These are phyloP conservation scores for Leishmania tropica DNA, from an alignment of 208 protist species.

Conservation along the genomic window DNA sequence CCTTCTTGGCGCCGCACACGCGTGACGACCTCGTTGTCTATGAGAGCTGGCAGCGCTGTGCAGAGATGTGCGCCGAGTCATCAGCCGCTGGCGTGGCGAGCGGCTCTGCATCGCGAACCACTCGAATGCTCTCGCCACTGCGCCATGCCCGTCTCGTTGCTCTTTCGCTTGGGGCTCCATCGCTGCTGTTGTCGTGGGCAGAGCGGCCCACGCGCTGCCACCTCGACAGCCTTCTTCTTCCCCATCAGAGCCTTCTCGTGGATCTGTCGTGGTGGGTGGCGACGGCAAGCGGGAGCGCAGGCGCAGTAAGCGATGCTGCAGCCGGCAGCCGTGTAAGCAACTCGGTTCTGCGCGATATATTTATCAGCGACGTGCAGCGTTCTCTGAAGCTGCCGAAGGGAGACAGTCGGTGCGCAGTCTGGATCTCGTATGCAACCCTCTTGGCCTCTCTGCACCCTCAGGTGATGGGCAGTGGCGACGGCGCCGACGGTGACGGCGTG, in stretches of 20 bases:
- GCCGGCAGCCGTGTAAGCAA: slow-evolving; percentile 5
- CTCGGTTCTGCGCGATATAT: slow-evolving; percentile 29
- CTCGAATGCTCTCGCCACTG: slow-evolving; percentile 27
- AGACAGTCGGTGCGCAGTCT: slow-evolving; percentile 33
- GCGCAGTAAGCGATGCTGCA: not conserved
- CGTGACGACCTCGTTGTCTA: slow-evolving; percentile 39
- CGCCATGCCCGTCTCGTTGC: slow-evolving; percentile 15
- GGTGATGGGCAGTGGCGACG: not conserved
- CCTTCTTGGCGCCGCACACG: slow-evolving; percentile 34
- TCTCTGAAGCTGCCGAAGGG: slow-evolving; percentile 39
- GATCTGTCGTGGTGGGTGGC: slow-evolving; percentile 61
- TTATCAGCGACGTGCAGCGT: slow-evolving; percentile 41
- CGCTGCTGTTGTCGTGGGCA: slow-evolving; percentile 37
- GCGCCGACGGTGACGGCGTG: no score
- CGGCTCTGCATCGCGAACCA: slow-evolving; percentile 1
- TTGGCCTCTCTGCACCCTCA: slow-evolving; percentile 21
- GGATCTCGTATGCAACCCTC: slow-evolving; percentile 37
- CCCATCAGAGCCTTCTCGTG: slow-evolving; percentile 61
- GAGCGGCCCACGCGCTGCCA: slow-evolving; percentile 16
- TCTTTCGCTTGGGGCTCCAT: slow-evolving; percentile 30
- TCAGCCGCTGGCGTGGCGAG: not conserved
- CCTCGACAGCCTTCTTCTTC: slow-evolving; percentile 40
- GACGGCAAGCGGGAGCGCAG: not conserved
- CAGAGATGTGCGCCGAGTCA: slow-evolving; percentile 14
- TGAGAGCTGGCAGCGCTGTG: slow-evolving; percentile 45